phyloP scores from a whole-genome alignment of 441 rosid species.

The Euphorbia celastroides region DNA sequence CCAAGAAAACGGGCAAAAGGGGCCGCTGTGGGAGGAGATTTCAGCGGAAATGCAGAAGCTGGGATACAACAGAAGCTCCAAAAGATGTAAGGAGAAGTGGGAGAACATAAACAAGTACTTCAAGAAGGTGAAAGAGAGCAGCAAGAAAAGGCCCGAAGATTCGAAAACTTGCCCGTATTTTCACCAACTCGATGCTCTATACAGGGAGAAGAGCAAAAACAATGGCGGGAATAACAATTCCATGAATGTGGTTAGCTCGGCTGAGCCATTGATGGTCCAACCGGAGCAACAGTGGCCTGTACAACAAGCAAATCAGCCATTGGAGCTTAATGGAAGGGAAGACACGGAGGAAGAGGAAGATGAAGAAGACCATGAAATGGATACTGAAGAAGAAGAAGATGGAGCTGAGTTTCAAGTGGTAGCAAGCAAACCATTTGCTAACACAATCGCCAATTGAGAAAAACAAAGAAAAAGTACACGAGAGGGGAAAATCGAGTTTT shows the following conservation, averaged over 20 bases:
- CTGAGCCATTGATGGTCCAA: conserved; percentile 42
- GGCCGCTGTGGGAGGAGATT: conserved; percentile 87
- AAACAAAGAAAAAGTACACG: too few relatives aligned
- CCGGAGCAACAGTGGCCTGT: conserved; percentile 76
- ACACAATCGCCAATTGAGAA: neutral
- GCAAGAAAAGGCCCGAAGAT: conserved; percentile 62
- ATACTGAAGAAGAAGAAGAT: conserved; percentile 32
- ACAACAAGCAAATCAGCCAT: conserved; percentile 21
- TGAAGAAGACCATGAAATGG: conserved; percentile 30
- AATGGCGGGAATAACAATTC: neutral
- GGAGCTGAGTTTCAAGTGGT: conserved; percentile 39
- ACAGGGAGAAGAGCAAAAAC: conserved; percentile 44
- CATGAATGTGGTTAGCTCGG: conserved; percentile 23
- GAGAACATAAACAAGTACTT: conserved; percentile 93
- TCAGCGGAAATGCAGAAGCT: conserved; percentile 58
- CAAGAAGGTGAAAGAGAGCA: conserved; percentile 84
- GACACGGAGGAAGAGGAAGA: conserved; percentile 29
- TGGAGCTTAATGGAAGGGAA: conserved; percentile 40
- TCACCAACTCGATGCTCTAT: conserved; percentile 61
- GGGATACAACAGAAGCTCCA: conserved; percentile 67
- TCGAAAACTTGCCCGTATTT: conserved; percentile 90
- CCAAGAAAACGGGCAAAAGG: conserved; percentile 63
- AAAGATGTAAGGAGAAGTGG: conserved; percentile 97
- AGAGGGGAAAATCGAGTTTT: neutral
- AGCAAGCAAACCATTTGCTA: conserved; percentile 26